Base-by-base conservation (phyloP, 1,139 yeast species). In the Candida sp. region DNA sequence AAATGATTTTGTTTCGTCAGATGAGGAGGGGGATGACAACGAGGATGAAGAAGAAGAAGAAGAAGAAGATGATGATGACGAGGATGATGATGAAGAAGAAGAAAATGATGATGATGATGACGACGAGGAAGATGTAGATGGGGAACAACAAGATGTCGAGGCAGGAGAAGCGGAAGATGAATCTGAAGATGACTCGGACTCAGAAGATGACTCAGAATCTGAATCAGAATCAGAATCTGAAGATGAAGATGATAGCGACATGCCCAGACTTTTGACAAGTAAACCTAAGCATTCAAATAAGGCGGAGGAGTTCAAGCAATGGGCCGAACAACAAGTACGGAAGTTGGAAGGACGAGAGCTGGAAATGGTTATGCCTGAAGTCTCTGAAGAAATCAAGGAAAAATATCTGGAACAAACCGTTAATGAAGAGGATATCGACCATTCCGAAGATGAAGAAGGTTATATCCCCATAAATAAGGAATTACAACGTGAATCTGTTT, bases 391-490 rank as follows among this genome's bases (percentile, higher is more conserved):
- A 22, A 67, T 77, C 44, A 70, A 73, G 48, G 73, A 78, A 11
- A 49, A 67, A 45, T 70, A 69, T 45, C 63, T 74, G 15, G 57
- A 63, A 36, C 74, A 66, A 27, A 62, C 77, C 2, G 66, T 75
- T 1, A 75, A 84, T 40, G 72, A 73, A 32, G 93, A 84, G 58
- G 93, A 85, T 58, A 48, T 78, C 29, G 87, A 80, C 39, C 86
- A 80, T 53, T 62, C 71, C 0, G 84, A 83, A 2, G 73, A 83
- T 41, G 77, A 75, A 46, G 84, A 79, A 50, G 79, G 77, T 21
- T 73, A 67, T 43, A 68, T 84, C 38, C 82, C 84, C 2, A 70
- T 84, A 6, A 71, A 85, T 56, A 77, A 74, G 45, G 57, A 64
- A 1, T 64, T 81, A 19, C 63, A 75, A 35, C 70, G 96, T 53